phyloP scores from a whole-genome alignment of 441 rosid species.

The Croton laevigatus region DNA sequence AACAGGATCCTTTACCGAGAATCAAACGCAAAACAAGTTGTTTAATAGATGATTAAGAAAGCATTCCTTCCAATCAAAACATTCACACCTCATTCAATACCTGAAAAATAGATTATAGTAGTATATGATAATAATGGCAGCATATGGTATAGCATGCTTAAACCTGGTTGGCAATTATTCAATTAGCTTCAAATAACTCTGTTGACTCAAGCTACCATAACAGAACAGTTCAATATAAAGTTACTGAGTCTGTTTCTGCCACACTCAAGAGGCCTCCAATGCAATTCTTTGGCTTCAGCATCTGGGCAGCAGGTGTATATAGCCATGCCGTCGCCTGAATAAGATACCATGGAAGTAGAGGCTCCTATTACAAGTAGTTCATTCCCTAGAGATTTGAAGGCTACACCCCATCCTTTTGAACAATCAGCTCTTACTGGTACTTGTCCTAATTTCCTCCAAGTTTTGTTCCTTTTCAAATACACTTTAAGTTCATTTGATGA shows the following conservation, averaged over 20 bases:
- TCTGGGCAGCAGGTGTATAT: conserved; percentile 69
- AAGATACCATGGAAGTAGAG: conserved; percentile 32
- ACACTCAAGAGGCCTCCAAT: conserved; percentile 63
- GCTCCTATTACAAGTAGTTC: conserved; percentile 80
- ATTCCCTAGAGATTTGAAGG: conserved; percentile 82
- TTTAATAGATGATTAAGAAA: background rate
- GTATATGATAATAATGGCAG: background rate
- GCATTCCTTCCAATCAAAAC: background rate
- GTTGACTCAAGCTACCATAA: conserved; percentile 60
- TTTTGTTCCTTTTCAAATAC: conserved; percentile 41
- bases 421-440: conserved; percentile 78
- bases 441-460: conserved; percentile 69
- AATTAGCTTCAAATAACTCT: conserved; percentile 9
- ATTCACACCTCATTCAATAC: background rate
- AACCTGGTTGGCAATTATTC: conserved; percentile 19
- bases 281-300: conserved; percentile 34
- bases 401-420: conserved; percentile 84
- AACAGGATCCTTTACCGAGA: background rate
- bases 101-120: too few species aligned
- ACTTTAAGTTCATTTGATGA: conserved; percentile 62
- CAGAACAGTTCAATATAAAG: conserved; percentile 76
- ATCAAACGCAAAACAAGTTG: conserved; percentile 1
- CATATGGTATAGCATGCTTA: conserved; percentile 7
- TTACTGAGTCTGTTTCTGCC: conserved; percentile 53
- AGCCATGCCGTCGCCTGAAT: conserved; percentile 50